phyloP scores from a whole-genome alignment of 2,329 filamentous ascomycete genomes.

The Penicillium hordei region DNA sequence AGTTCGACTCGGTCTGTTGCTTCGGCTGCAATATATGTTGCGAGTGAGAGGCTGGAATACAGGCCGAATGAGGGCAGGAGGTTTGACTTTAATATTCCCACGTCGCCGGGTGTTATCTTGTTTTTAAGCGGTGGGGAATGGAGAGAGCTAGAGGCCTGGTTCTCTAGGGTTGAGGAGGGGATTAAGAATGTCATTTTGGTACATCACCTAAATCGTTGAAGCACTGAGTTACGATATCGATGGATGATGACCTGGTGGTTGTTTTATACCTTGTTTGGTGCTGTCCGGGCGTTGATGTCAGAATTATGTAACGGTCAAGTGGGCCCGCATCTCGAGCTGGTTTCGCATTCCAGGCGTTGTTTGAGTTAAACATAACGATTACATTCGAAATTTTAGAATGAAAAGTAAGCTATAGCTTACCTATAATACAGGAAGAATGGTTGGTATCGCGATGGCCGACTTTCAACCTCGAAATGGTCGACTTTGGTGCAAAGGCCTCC shows the following conservation, averaged over 20 bases:
- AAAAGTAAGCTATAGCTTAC: too few relatives aligned
- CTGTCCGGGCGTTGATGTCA: constrained; percentile 16
- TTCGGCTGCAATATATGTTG: constrained; percentile 54
- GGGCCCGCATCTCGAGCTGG: not conserved
- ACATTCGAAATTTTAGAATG: too few relatives aligned
- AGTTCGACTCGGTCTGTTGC: constrained; percentile 56
- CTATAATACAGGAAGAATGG: too few relatives aligned
- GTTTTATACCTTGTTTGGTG: not conserved
- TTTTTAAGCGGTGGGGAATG: constrained; percentile 1
- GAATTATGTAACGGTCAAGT: constrained; percentile 14
- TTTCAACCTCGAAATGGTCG: not conserved
- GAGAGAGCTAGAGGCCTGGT: not conserved
- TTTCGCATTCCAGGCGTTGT: not conserved
- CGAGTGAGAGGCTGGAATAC: constrained; percentile 53
- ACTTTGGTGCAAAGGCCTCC: not conserved
- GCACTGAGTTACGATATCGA: not conserved
- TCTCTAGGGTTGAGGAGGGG: not conserved
- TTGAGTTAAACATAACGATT: too few relatives aligned
- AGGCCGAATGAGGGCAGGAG: constrained; percentile 56
- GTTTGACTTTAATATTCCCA: constrained; percentile 56
- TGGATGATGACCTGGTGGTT: not conserved
- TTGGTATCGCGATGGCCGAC: too few relatives aligned
- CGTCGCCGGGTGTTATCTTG: constrained; percentile 24
- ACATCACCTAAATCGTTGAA: not conserved
- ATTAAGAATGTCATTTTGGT: constrained; percentile 1